Evolutionary conservation across 2,329 filamentous ascomycete species (phyloP), one percentile per base, ranked within the genome.

Genomic region (Aureobasidium musti): DNA sequence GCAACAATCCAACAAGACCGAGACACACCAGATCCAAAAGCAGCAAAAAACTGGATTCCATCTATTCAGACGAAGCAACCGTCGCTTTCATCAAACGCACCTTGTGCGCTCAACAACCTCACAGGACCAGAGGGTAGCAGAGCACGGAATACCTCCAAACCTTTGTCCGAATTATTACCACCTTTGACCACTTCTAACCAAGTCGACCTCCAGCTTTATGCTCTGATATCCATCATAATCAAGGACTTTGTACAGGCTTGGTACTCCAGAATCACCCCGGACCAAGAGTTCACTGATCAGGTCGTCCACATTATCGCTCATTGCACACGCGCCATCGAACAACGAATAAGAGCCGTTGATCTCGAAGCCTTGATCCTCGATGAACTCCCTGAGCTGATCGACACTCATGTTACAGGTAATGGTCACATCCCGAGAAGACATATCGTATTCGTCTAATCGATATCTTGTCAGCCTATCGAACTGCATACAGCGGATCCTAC

Each of bases 101-200:
- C 43, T 86, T 98, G 56, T 97, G 91, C 77, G 85, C 90, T n/a
- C 88, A 91, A 70, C 77, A 81, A 69, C 74, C 74, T 78, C 50
- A 76, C 70, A 60, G 77, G 83, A 68, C 80, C 80, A 47, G 78
- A 80, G 67, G 79, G 77, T 53, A 84, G 88, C 66, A 80, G 83
- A 54, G 78, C 72, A 76, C 81, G 71, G 81, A 90, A 78, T 82
- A 89, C 79, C 72, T 85, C 84, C 52, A 82, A 82, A 73, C 86
- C 91, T 57, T 88, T 96, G 71, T 88, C 96, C 68, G 90, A 93
- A 72, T 82, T 97, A 50, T 82, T 99, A 53, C 95, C 94, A 67
- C 92, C 93, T 45, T 83, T 99, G 74, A 98, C 94, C 57, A 97
- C 92, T 80, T 92, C 92, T 61, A 96, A 97, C 77, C 92, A 96